A percentile compares a stretch with the other conserved stretches of the same genome.
These are phyloP conservation scores for Leucaena leucocephala DNA, from an alignment of 306 rosid species.

Conservation along the genomic window DNA sequence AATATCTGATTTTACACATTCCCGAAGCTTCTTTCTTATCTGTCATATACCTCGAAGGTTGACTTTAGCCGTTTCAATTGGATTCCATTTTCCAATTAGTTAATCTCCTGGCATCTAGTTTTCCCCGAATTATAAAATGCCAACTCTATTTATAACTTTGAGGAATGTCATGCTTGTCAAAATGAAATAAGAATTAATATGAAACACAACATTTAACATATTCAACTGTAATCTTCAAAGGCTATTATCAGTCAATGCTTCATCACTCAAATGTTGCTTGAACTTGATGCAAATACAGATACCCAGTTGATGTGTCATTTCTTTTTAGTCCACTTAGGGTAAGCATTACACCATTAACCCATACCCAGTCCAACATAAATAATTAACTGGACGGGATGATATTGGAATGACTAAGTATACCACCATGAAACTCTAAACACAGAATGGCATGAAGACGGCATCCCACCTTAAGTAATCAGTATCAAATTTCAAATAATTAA, in stretches of 20 bases:
- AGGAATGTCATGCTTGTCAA: background rate
- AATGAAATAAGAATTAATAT: background rate
- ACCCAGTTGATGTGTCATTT: background rate
- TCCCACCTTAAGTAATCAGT: background rate
- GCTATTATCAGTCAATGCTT: background rate
- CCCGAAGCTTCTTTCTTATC: background rate
- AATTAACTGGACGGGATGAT: background rate
- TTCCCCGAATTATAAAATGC: background rate
- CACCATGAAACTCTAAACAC: background rate
- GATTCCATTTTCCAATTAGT: background rate
- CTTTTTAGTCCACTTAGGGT: background rate
- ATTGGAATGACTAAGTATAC: constrained; percentile 6
- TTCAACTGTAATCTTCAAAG: background rate
- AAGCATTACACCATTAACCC: background rate
- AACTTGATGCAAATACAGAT: background rate
- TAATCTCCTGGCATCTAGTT: background rate
- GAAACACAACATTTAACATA: too few species aligned
- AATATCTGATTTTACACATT: background rate
- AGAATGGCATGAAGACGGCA: constrained; percentile 10
- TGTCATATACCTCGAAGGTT: background rate
- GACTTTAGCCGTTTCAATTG: background rate
- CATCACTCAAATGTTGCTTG: background rate
- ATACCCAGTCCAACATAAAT: constrained; percentile 29
- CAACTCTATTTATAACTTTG: background rate
- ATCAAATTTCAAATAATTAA: background rate